These are phyloP conservation scores for Cryptococcus depauperatus DNA, from an alignment of 1,284 basidiomycete genomes.

Conservation along the genomic window DNA sequence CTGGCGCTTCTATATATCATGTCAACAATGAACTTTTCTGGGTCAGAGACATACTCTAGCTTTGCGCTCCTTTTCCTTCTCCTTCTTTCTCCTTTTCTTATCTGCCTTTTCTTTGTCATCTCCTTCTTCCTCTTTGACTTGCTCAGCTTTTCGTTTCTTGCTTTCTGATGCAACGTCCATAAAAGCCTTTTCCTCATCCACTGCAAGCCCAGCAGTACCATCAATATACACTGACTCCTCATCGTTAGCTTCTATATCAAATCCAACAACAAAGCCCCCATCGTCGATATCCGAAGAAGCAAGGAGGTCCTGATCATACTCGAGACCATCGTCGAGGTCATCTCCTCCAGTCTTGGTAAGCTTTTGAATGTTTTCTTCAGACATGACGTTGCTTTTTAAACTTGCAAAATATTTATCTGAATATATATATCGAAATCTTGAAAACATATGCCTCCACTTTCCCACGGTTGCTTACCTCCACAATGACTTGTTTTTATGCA, in stretches of 20 bases:
- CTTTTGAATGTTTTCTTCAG: conserved; percentile 3
- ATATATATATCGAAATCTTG: background rate
- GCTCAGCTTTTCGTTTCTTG: conserved; percentile 15
- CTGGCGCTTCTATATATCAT: conserved; percentile 2
- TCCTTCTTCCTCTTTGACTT: conserved; percentile 11
- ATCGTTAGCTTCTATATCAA: conserved; percentile 15
- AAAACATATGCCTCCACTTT: background rate
- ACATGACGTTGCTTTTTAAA: conserved; percentile 5
- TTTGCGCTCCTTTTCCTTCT: conserved; percentile 30
- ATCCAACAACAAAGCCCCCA: conserved; percentile 11
- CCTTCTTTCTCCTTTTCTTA: conserved; percentile 28
- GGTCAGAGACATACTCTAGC: conserved; percentile 14
- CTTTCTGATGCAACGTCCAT: conserved; percentile 6
- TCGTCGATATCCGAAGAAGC: conserved; percentile 28
- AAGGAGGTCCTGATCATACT: conserved; percentile 22
- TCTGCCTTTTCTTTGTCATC: conserved; percentile 18
- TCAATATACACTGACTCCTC: conserved; percentile 25
- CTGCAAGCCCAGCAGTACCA: conserved; percentile 12
- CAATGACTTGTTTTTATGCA: too few relatives aligned
- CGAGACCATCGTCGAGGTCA: conserved; percentile 38
- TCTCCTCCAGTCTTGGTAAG: conserved; percentile 28
- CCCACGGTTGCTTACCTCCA: background rate
- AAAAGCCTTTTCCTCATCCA: conserved; percentile 14
- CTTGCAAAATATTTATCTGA: background rate
- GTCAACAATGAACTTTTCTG: background rate